These are phyloP conservation scores for Hygrophorus russula DNA, from an alignment of 768 basidiomycete genomes.

Conservation along the genomic window DNA sequence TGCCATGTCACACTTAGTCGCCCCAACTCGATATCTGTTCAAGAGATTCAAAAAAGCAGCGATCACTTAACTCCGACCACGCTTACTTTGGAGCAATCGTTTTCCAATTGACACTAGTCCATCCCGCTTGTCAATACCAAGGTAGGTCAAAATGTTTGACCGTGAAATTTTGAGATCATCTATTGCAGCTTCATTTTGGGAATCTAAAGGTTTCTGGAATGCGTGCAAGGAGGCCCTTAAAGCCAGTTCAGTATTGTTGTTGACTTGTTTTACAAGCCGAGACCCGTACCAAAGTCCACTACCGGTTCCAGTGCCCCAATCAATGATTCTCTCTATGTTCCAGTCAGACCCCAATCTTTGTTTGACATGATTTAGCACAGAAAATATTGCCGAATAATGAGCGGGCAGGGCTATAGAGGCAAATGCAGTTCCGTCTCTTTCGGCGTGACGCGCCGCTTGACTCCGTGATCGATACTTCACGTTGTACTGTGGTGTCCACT, in stretches of 20 bases:
- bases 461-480: conserved; percentile 47
- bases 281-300: conserved; percentile 69
- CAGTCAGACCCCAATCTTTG: conserved; percentile 53
- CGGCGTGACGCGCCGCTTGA: conserved; percentile 47
- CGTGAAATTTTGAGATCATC: conserved; percentile 29
- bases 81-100: conserved; percentile 46
- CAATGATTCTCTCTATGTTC: conserved; percentile 51
- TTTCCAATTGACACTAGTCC: conserved; percentile 60
- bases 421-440: conserved; percentile 75
- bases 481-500: conserved; percentile 49
- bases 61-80: not conserved
- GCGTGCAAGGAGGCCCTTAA: conserved; percentile 55
- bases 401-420: conserved; percentile 78
- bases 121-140: conserved; percentile 69
- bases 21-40: conserved; percentile 36
- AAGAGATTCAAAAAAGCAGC: not conserved
- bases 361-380: conserved; percentile 62
- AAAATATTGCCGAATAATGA: conserved; percentile 69
- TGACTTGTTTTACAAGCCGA: not conserved
- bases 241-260: not conserved
- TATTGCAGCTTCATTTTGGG: conserved; percentile 11
- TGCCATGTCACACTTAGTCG: conserved; percentile 39
- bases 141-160: conserved; percentile 49
- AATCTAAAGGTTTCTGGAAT: conserved; percentile 35
- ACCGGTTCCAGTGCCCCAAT: conserved; percentile 80